These are phyloP conservation scores for Prototheca stagnorum DNA, from an alignment of 163 green algal species.

Conservation along the genomic window DNA sequence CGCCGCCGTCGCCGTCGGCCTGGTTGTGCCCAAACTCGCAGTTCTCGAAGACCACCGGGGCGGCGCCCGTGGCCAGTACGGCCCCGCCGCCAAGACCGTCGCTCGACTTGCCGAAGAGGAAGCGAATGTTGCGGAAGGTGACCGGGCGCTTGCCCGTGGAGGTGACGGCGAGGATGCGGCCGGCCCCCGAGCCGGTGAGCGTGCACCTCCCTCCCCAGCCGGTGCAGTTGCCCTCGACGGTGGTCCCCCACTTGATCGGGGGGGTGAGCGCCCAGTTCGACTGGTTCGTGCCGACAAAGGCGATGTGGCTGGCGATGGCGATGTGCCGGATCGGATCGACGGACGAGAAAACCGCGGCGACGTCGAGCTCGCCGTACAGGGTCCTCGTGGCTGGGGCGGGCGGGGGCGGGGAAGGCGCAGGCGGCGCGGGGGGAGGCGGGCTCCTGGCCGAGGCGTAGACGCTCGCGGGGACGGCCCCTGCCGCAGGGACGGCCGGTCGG, in stretches of 20 bases:
- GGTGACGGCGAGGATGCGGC: conserved; percentile 5
- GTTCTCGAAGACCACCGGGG: conserved; percentile 10
- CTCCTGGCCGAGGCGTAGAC: too few species aligned
- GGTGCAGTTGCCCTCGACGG: conserved; percentile 7
- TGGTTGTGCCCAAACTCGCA: conserved; percentile 8
- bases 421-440: too few species aligned
- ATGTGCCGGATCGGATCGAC: not conserved
- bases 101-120: conserved; percentile 8
- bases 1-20: conserved; percentile 8
- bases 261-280: not conserved
- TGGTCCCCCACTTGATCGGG: not conserved
- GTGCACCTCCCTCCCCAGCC: conserved; percentile 9
- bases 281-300: not conserved
- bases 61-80: not conserved
- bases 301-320: not conserved
- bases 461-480: too few species aligned
- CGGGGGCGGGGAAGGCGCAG: too few species aligned
- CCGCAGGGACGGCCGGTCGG: too few species aligned
- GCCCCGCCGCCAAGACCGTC: conserved; percentile 5
- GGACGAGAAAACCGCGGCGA: not conserved
- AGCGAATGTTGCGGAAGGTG: conserved; percentile 10
- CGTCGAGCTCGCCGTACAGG: not conserved
- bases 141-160: not conserved
- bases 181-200: conserved; percentile 9
- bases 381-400: too few species aligned